Conservation (phyloP, 305 asterid species). For the Solanum hybrid region DNA sequence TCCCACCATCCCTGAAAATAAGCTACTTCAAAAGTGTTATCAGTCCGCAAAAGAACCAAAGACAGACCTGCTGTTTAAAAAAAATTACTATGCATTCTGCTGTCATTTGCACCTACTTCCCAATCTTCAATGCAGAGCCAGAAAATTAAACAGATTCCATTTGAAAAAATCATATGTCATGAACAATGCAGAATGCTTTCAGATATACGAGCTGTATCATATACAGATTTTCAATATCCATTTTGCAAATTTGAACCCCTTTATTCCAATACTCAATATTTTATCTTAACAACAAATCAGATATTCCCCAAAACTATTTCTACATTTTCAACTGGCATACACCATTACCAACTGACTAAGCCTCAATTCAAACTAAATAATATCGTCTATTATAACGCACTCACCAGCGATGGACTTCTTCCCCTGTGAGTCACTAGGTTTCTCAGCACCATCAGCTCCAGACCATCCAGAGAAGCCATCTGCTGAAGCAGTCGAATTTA, state of each 20-base stretch:
- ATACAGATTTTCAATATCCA: background rate
- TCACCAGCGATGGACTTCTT: conserved; percentile 55
- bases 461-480: conserved; percentile 78
- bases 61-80: background rate
- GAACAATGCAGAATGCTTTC: background rate
- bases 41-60: conserved; percentile 31
- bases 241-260: background rate
- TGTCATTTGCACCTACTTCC: background rate
- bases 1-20: conserved; percentile 66
- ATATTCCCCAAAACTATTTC: background rate
- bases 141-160: conserved; percentile 3
- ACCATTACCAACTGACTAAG: background rate
- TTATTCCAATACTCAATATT: background rate
- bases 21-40: conserved; percentile 56
- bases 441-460: conserved; percentile 34
- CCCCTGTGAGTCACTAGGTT: conserved; percentile 26
- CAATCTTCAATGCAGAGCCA: background rate
- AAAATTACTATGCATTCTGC: background rate
- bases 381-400: background rate
- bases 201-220: background rate
- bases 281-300: background rate
- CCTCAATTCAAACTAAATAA: background rate
- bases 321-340: background rate
- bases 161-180: background rate
- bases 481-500: conserved; percentile 33